A percentile compares a stretch with the other conserved stretches of the same genome.
Evolutionary conservation across 2,329 filamentous ascomycete genomes (phyloP).

Genomic region (Calcarisporium arbuscula): DNA sequence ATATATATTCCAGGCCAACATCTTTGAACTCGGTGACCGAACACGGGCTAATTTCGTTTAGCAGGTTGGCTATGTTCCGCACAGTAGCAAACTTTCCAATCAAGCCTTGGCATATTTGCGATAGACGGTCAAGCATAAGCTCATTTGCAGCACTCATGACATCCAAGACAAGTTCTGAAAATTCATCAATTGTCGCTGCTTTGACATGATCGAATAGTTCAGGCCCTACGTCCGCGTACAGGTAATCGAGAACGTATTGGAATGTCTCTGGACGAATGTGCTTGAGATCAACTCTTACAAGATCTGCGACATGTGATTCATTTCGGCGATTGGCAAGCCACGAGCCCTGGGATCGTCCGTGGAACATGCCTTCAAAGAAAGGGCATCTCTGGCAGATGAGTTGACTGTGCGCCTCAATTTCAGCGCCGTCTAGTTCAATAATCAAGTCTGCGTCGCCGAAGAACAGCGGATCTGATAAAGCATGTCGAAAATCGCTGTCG

Average conservation of each 20-base stretch:
- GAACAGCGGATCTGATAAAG: conserved; percentile 62
- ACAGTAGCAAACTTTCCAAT: conserved; percentile 80
- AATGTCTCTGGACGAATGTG: conserved; percentile 74
- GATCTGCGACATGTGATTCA: conserved; percentile 25
- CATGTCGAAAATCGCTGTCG: conserved; percentile 62
- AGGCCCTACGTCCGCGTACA: conserved; percentile 77
- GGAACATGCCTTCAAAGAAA: conserved; percentile 86
- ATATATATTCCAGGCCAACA: conserved; percentile 83
- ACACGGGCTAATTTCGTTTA: conserved; percentile 82
- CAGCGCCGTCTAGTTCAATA: conserved; percentile 70
- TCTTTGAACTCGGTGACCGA: conserved; percentile 82
- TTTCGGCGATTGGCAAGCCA: conserved; percentile 73
- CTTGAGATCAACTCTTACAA: conserved; percentile 69
- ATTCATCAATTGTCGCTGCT: conserved; percentile 67
- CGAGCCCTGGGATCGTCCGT: conserved; percentile 75
- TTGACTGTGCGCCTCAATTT: conserved; percentile 67
- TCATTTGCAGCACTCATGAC: conserved; percentile 89
- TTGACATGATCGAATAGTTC: conserved; percentile 77
- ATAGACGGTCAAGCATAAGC: conserved; percentile 86
- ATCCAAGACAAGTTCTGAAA: conserved; percentile 84
- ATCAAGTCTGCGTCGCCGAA: conserved; percentile 76
- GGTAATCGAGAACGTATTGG: conserved; percentile 66
- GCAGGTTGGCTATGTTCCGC: conserved; percentile 76
- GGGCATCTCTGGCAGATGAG: conserved; percentile 79
- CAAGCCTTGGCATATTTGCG: conserved; percentile 80